These are phyloP conservation scores for Gaillardinia entomophila DNA, from an alignment of 805 yeast genomes.

Conservation along the genomic window DNA sequence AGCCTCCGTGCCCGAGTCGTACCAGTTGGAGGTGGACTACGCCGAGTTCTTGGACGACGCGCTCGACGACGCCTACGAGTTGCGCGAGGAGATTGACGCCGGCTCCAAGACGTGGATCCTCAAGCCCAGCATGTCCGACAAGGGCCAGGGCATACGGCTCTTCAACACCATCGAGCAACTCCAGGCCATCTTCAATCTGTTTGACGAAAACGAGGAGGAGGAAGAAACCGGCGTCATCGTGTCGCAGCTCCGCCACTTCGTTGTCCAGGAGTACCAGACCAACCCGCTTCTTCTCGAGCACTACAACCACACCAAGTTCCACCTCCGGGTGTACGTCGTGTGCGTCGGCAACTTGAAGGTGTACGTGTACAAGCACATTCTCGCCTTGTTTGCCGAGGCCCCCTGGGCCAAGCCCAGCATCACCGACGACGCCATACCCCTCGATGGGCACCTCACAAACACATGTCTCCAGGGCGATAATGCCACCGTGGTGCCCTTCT, in stretches of 20 bases:
- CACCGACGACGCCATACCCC: slow-evolving; percentile 29
- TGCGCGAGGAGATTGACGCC: slow-evolving; percentile 67
- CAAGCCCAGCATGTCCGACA: slow-evolving; percentile 95
- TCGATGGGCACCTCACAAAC: slow-evolving; percentile 83
- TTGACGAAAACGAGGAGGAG: slow-evolving; percentile 69
- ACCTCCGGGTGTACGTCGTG: slow-evolving; percentile 78
- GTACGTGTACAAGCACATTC: slow-evolving; percentile 71
- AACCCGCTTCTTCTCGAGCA: slow-evolving; percentile 61
- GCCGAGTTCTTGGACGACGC: slow-evolving; percentile 95
- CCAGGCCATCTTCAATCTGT: slow-evolving; percentile 77
- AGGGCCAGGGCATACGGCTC: slow-evolving; percentile 90
- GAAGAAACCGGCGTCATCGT: slow-evolving; percentile 69
- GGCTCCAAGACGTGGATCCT: slow-evolving; percentile 73
- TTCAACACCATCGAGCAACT: slow-evolving; percentile 75
- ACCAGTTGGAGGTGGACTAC: slow-evolving; percentile 81
- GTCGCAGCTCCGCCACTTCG: slow-evolving; percentile 84
- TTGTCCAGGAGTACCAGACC: slow-evolving; percentile 75
- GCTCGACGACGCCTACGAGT: slow-evolving; percentile 85
- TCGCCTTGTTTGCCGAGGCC: slow-evolving; percentile 71
- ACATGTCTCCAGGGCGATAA: slow-evolving; percentile 75
- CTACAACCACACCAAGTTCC: slow-evolving; percentile 74
- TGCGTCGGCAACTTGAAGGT: slow-evolving; percentile 72
- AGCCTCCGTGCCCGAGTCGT: slow-evolving; percentile 66
- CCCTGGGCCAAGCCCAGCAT: slow-evolving; percentile 29
- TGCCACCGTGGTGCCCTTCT: slow-evolving; percentile 60